Conservation (phyloP, 352 stramenopile genomes). For the Phytophthora constricta region DNA sequence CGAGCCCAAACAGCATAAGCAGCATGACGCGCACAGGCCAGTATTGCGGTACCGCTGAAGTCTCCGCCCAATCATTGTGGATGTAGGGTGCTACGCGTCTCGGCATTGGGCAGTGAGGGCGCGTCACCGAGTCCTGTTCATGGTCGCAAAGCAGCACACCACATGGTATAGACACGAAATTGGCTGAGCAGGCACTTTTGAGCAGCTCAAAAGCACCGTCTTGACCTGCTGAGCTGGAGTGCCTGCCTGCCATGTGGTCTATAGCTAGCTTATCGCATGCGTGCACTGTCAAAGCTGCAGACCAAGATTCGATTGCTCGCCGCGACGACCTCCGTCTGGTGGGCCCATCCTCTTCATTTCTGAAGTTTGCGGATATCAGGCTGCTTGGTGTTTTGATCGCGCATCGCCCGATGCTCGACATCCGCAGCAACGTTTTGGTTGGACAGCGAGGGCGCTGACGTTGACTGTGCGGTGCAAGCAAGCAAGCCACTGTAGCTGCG, state of each 20-base stretch:
- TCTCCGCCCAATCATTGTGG: not conserved
- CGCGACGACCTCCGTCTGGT: not conserved
- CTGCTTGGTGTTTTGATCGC: slow-evolving; percentile 8
- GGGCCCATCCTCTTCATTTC: slow-evolving; percentile 28
- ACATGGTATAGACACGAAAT: not conserved
- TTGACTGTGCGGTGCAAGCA: not conserved
- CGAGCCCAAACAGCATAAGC: slow-evolving; percentile 27
- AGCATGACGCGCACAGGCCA: too few species aligned
- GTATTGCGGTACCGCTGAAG: too few species aligned
- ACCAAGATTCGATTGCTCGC: not conserved
- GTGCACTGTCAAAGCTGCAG: not conserved
- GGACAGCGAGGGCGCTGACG: slow-evolving; percentile 35
- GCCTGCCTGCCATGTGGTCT: slow-evolving; percentile 14
- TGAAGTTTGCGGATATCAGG: slow-evolving; percentile 40
- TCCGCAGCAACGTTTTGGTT: slow-evolving; percentile 21
- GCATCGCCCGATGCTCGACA: not conserved
- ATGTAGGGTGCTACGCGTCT: not conserved
- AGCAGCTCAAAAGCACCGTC: too few species aligned
- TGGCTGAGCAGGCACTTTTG: too few species aligned
- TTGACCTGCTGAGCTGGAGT: too few species aligned
- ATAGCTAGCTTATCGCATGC: not conserved
- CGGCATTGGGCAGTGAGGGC: slow-evolving; percentile 10
- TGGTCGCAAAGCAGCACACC: slow-evolving; percentile 31
- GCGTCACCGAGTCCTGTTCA: slow-evolving; percentile 12
- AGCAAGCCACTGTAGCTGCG: too few species aligned